Evolutionary conservation across 1,139 yeast genomes (phyloP).

Genomic region (Candida tropicalis): DNA sequence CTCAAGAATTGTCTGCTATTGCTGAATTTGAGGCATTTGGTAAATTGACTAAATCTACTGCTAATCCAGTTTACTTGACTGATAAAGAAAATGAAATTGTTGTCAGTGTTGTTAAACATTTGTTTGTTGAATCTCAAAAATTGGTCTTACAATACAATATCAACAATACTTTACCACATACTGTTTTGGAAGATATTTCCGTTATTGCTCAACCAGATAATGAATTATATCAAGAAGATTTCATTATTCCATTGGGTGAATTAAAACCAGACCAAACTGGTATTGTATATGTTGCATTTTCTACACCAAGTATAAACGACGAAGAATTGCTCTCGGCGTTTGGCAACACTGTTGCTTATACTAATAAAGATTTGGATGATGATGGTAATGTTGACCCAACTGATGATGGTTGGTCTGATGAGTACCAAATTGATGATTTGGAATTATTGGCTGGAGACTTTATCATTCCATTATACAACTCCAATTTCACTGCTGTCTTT

Average conservation of each 20-base stretch:
- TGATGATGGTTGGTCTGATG: constrained; percentile 92
- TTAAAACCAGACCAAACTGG: constrained; percentile 74
- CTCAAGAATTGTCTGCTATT: constrained; percentile 64
- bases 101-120: constrained; percentile 80
- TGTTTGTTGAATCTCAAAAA: constrained; percentile 65
- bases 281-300: constrained; percentile 76
- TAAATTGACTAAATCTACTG: constrained; percentile 69
- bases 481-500: constrained; percentile 73
- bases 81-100: constrained; percentile 94
- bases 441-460: constrained; percentile 82
- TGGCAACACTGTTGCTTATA: constrained; percentile 71
- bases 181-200: constrained; percentile 77
- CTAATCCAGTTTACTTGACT: constrained; percentile 65
- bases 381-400: constrained; percentile 66
- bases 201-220: constrained; percentile 69
- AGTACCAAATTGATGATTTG: constrained; percentile 85
- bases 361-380: constrained; percentile 78
- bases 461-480: constrained; percentile 74
- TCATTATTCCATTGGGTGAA: constrained; percentile 71
- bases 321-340: constrained; percentile 57
- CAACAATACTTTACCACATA: constrained; percentile 80
- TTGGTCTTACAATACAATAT: constrained; percentile 85
- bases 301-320: constrained; percentile 50
- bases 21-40: constrained; percentile 78
- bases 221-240: constrained; percentile 65